phyloP scores from a whole-genome alignment of 192 early-diverging fungal species.

The Umbelopsis isabellina region DNA sequence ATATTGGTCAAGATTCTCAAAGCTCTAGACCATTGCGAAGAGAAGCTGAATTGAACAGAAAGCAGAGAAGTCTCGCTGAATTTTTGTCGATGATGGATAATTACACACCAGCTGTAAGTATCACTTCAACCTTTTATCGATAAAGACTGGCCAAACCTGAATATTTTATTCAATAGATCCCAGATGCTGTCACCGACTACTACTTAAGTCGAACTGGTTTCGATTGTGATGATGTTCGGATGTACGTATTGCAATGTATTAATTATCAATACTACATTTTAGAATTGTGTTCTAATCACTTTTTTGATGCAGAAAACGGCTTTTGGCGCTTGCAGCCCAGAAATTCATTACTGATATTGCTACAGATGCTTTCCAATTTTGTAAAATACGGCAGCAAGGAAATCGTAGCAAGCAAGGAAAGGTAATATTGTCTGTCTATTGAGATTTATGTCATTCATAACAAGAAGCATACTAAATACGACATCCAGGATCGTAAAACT shows the following conservation, averaged over 20 bases:
- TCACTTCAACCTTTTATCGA: slow-evolving; percentile 5
- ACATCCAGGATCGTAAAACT: slow-evolving; percentile 75
- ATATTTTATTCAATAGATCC: slow-evolving; percentile 60
- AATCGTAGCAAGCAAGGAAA: slow-evolving; percentile 47
- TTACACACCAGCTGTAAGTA: slow-evolving; percentile 78
- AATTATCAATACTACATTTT: not conserved
- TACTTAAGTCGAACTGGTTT: slow-evolving; percentile 80
- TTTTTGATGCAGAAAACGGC: slow-evolving; percentile 59
- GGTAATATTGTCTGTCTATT: slow-evolving; percentile 19
- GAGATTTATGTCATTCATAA: not conserved
- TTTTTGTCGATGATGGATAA: slow-evolving; percentile 87
- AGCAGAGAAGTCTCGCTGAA: slow-evolving; percentile 81
- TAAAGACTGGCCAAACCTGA: not conserved
- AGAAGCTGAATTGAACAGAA: slow-evolving; percentile 58
- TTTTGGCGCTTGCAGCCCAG: slow-evolving; percentile 82
- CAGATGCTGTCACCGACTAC: slow-evolving; percentile 94
- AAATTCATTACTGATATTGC: slow-evolving; percentile 88
- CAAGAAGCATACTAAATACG: not conserved
- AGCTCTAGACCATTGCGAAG: slow-evolving; percentile 16
- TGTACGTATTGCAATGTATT: slow-evolving; percentile 49
- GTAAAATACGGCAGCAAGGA: slow-evolving; percentile 74
- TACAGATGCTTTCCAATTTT: slow-evolving; percentile 83
- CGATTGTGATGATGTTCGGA: slow-evolving; percentile 75
- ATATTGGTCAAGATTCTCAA: not conserved
- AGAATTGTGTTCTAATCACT: not conserved